Evolutionary conservation across 1,284 basidiomycete species (phyloP).

Genomic region (Pseudomicrostroma phylloplanum): DNA sequence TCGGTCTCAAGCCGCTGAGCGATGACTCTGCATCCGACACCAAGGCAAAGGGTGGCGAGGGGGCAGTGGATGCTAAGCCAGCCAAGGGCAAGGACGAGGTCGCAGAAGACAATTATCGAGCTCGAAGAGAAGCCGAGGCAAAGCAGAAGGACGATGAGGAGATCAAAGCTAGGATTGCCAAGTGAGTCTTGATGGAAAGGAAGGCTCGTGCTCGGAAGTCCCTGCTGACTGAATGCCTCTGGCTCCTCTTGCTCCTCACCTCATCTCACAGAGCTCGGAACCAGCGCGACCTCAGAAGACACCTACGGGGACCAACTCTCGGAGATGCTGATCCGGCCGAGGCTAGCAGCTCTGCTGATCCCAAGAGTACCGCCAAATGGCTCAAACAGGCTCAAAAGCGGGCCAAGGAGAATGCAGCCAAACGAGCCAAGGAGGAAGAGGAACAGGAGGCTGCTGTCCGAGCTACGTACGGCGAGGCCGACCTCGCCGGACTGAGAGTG

Average conservation of each 20-base stretch:
- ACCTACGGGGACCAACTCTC: constrained; percentile 81
- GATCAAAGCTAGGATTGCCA: constrained; percentile 49
- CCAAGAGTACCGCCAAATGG: constrained; percentile 69
- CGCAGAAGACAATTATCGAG: constrained; percentile 26
- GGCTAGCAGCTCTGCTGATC: constrained; percentile 16
- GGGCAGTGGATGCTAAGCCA: constrained; percentile 48
- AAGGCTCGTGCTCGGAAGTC: background rate
- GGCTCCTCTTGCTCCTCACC: background rate
- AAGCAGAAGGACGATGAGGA: constrained; percentile 60
- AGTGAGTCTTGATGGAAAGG: constrained; percentile 8
- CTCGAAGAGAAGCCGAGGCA: constrained; percentile 51
- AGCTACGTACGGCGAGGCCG: constrained; percentile 59
- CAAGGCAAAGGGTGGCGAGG: constrained; percentile 28
- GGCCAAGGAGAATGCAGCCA: constrained; percentile 73
- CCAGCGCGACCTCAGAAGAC: constrained; percentile 77
- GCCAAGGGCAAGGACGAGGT: constrained; percentile 51
- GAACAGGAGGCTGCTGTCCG: constrained; percentile 56
- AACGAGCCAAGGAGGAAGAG: constrained; percentile 72
- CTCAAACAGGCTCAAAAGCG: constrained; percentile 78
- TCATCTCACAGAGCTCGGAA: constrained; percentile 63
- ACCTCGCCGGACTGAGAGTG: constrained; percentile 88
- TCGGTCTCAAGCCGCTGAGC: constrained; percentile 87
- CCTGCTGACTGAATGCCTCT: background rate
- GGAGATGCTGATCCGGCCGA: constrained; percentile 63
- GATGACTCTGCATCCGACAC: constrained; percentile 58